Percentiles rank a stretch among this genome's conserved stretches.
Conservation (phyloP, 257 asterid genomes). For the Nicotiana undulata region DNA sequence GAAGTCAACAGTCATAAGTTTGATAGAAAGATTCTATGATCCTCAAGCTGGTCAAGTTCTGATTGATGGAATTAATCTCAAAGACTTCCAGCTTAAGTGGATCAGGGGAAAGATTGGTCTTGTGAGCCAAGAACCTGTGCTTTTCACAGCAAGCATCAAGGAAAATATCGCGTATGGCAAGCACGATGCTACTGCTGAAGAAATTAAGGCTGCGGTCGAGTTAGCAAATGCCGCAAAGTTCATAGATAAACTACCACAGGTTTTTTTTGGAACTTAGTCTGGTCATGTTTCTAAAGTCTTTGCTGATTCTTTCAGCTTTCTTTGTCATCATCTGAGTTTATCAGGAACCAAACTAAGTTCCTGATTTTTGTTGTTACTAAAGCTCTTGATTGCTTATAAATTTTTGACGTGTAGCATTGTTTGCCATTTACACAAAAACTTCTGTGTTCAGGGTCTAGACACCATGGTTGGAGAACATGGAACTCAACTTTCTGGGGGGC, state of each 20-base stretch:
- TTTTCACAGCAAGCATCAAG: conserved; percentile 64
- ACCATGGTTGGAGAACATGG: conserved; percentile 86
- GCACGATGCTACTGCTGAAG: conserved; percentile 58
- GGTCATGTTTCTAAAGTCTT: neutral
- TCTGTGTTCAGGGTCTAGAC: conserved; percentile 48
- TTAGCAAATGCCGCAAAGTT: conserved; percentile 76
- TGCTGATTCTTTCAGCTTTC: conserved; percentile 5
- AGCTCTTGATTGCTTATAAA: neutral
- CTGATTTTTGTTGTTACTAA: no score
- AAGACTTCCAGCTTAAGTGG: conserved; percentile 78
- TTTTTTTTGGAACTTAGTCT: conserved; percentile 8
- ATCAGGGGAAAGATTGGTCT: conserved; percentile 74
- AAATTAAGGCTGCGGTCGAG: conserved; percentile 54
- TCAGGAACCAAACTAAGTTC: neutral
- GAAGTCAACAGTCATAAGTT: conserved; percentile 71
- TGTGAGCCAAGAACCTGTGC: conserved; percentile 85
- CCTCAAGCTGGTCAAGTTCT: conserved; percentile 67
- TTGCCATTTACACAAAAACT: neutral
- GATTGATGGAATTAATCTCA: conserved; percentile 61
- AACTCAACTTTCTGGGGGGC: conserved; percentile 90
- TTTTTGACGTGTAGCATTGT: neutral
- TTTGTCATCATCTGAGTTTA: neutral
- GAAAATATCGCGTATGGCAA: conserved; percentile 77
- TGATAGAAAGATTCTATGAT: conserved; percentile 77
- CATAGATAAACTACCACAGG: conserved; percentile 76